Evolutionary conservation across 805 yeast genomes (phyloP).

Genomic region (Yamadazyma tumulicola): DNA sequence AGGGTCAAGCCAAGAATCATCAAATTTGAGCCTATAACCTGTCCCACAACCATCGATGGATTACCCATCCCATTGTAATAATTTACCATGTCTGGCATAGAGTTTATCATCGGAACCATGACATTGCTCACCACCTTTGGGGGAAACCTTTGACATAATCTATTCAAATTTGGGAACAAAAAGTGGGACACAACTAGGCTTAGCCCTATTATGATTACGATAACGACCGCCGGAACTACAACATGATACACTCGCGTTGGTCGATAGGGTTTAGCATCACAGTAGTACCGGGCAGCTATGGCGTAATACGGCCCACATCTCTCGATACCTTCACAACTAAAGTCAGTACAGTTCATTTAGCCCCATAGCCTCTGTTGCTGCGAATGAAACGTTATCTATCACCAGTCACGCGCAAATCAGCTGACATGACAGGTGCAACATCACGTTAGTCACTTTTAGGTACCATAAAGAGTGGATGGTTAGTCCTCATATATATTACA

Average conservation of each 20-base stretch:
- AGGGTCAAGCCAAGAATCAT: slow-evolving; percentile 31
- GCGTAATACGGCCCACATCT: slow-evolving; percentile 16
- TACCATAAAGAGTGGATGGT: too few species aligned
- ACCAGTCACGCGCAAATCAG: too few species aligned
- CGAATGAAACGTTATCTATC: too few species aligned
- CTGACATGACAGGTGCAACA: too few species aligned
- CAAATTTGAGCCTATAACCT: slow-evolving; percentile 32
- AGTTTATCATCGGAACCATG: slow-evolving; percentile 34
- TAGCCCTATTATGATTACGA: slow-evolving; percentile 17
- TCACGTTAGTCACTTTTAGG: too few species aligned
- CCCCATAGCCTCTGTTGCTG: too few species aligned
- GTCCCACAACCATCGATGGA: slow-evolving; percentile 36
- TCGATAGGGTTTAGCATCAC: slow-evolving; percentile 10
- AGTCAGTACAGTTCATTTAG: too few species aligned
- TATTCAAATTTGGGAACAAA: slow-evolving; percentile 27
- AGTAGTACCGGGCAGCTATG: slow-evolving; percentile 27
- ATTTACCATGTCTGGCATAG: slow-evolving; percentile 35
- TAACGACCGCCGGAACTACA: slow-evolving; percentile 8
- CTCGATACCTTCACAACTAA: slow-evolving; percentile 10
- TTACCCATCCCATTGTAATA: slow-evolving; percentile 27
- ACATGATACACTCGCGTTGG: background rate
- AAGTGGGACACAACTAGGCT: slow-evolving; percentile 34
- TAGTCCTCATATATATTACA: slow-evolving; percentile 1
- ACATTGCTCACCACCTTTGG: slow-evolving; percentile 30
- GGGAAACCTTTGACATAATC: slow-evolving; percentile 23